Evolutionary conservation across 805 yeast species (phyloP), one percentile per base, ranked within the genome.

Genomic region (Sugiyamaella valdiviana): DNA sequence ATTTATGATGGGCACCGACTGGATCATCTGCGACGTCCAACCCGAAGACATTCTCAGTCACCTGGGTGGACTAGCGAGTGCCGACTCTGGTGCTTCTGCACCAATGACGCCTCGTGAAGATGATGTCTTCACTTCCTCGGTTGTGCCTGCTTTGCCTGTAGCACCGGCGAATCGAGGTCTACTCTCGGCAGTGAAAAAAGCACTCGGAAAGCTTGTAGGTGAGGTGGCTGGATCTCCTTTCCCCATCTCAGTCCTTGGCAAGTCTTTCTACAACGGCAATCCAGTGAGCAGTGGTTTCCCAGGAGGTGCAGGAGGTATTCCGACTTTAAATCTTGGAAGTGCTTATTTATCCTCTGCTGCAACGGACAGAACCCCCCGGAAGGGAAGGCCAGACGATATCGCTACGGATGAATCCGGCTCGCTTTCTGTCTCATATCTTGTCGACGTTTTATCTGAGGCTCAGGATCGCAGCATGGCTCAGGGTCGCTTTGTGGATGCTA

Each of bases 1-100:
- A 2, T 65, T 64, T 51, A 55, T 56, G 36, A 54, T 64, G 14
- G 64, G 59, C 22, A 55, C 39, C 2, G 63, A 62, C 20, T 64
- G 65, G 1, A 52, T 54, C 1, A 55, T 64, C 6, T 55, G 56
- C 16, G 66, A 63, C 21, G 47, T 63, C 5, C 57, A 56, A 21
- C 51, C 51, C 9, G 57, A 58, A 44, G 39, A 45, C 4, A 39
- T 57, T 10, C 44, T 55, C 39, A 55, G 51, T 16, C 51, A 26
- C 23, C 21, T 47, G 14, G 36, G 40, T 29, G 37, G 44, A 12
- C 10, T 39, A 50, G n/a, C 51, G 5, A 36, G 14, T 9, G 26
- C 10, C n/a, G 42, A 38, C 36, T 44, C 48, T 10, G 46, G 47
- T 6, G 24, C 16, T 20, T 21, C 53, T 2, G 36, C 45, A 1